Base-by-base conservation (phyloP, 495 filamentous ascomycete genomes). In the Neurospora hispaniola region DNA sequence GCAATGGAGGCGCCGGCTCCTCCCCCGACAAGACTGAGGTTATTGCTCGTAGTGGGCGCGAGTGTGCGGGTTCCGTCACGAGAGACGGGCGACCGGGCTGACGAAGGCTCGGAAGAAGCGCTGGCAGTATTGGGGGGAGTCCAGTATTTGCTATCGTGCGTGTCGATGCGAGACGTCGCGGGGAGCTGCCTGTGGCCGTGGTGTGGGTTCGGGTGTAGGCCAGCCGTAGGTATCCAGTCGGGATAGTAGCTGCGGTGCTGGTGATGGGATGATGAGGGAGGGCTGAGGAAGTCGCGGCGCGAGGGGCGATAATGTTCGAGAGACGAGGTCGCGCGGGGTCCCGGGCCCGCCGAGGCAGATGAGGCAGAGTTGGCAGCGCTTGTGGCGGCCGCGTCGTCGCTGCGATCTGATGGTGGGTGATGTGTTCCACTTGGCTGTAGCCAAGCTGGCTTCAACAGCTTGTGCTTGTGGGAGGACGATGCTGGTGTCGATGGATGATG, bases 111-210 rank as follows among this genome's bases (percentile, higher is more conserved):
- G 12, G 78, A 77, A 42, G 78, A 77, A 42, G 71, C 48, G 72
- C 72, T 81, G 69, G 78, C 79, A 69, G 75, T 73, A 5, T 66
- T 66, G 54, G 27, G 23, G 54, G 54, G 54, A 48, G 76, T 76
- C 70, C 75, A 73, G 72, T 73, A 76, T 69, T 76, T 74, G 40
- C 76, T 74, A 27, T 81, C 78, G 78, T 76, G 74, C 38, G 75
- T 82, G 73, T 82, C 79, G 71, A 81, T 78, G 35, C 80, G 78
- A 44, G 80, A 78, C 18, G 80, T 79, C 18, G 78, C 78, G n/a
- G 80, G 80, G 27, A 80, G 74, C 62, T 83, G 79, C 76, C 80
- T 82, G 74, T 80, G 78, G 59, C 78, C 75, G 73, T 80, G 79
- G 31, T 66, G 54, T 38, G 9, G 2, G 14, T 9, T 66, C 27